These are phyloP conservation scores for Penicillium frequentans DNA, from an alignment of 2,329 filamentous ascomycete genomes.

Conservation along the genomic window DNA sequence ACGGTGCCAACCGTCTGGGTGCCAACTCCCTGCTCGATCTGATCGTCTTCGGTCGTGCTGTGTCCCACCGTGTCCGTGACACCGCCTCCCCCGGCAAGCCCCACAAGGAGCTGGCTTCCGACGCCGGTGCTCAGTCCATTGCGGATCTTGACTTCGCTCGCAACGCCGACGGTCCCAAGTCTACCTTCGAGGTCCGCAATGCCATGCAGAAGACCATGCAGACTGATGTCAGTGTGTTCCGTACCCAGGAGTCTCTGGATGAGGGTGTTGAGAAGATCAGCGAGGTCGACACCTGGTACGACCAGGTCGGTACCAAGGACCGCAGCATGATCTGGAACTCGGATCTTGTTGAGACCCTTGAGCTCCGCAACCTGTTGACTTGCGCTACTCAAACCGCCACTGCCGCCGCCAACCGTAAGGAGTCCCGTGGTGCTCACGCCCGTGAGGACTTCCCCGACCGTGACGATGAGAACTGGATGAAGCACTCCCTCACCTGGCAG, in stretches of 20 bases:
- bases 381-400: constrained; percentile 94
- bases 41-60: constrained; percentile 95
- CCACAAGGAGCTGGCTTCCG: constrained; percentile 75
- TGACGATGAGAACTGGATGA: constrained; percentile 98
- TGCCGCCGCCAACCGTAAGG: constrained; percentile 89
- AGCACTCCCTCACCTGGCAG: constrained; percentile 97
- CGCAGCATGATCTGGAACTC: constrained; percentile 99
- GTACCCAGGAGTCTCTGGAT: constrained; percentile 88
- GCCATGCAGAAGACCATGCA: constrained; percentile 99
- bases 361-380: constrained; percentile 91
- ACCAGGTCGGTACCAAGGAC: constrained; percentile 90
- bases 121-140: constrained; percentile 87
- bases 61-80: constrained; percentile 95
- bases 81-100: constrained; percentile 82
- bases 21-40: constrained; percentile 98
- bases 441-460: constrained; percentile 95
- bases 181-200: constrained; percentile 81
- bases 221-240: constrained; percentile 93
- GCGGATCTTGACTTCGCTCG: constrained; percentile 81
- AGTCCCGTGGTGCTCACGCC: constrained; percentile 95
- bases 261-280: constrained; percentile 88
- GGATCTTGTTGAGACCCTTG: constrained; percentile 92
- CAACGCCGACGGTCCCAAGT: constrained; percentile 79
- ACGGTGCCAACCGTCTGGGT: constrained; percentile 95
- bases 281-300: constrained; percentile 77